Conservation (phyloP, 2,329 filamentous ascomycete genomes). For the Podosphaera xanthii region DNA sequence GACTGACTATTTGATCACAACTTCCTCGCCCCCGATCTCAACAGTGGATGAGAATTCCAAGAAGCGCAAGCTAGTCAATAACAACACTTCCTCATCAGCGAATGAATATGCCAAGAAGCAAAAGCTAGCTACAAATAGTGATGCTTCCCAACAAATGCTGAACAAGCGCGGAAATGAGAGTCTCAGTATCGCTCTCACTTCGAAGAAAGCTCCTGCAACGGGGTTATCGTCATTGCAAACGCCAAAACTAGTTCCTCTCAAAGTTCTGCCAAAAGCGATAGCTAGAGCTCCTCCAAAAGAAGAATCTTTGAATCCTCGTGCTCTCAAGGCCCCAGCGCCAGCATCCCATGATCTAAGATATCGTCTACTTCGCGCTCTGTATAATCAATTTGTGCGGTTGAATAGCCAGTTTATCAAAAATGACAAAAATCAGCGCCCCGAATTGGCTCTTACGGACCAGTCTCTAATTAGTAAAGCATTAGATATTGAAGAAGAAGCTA, state of each 20-base stretch:
- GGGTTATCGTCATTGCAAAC: neutral
- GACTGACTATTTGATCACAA: neutral
- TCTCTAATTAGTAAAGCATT: slow-evolving; percentile 45
- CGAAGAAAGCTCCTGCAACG: neutral
- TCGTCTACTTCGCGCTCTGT: slow-evolving; percentile 36
- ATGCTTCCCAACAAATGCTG: slow-evolving; percentile 12
- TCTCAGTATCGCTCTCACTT: neutral
- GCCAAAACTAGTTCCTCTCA: neutral
- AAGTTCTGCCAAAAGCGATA: neutral
- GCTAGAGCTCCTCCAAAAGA: slow-evolving; percentile 10
- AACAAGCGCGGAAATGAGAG: slow-evolving; percentile 6
- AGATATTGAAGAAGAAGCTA: slow-evolving; percentile 53
- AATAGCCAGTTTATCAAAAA: slow-evolving; percentile 37
- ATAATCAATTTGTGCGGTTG: slow-evolving; percentile 41
- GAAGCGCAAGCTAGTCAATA: neutral
- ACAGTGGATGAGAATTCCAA: neutral
- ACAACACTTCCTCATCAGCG: neutral
- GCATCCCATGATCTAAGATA: slow-evolving; percentile 32
- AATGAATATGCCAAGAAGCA: neutral
- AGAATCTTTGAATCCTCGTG: slow-evolving; percentile 44
- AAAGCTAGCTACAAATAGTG: neutral
- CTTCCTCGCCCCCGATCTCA: neutral
- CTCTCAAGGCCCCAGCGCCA: slow-evolving; percentile 32
- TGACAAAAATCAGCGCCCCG: slow-evolving; percentile 24
- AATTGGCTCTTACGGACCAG: slow-evolving; percentile 37